These are phyloP conservation scores for Luffa aegyptiaca DNA, from an alignment of 306 rosid species.

Conservation along the genomic window DNA sequence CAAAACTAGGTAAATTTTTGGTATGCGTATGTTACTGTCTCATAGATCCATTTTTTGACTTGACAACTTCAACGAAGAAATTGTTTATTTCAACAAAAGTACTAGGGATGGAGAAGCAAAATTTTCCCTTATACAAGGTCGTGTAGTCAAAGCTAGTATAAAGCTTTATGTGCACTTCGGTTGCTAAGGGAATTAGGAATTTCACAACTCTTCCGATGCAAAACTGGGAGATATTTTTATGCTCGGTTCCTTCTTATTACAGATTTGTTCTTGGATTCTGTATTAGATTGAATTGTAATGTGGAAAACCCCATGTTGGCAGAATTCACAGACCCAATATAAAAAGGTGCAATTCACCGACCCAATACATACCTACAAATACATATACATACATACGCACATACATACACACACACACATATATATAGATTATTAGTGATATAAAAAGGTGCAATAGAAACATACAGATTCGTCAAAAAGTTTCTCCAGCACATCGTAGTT, in stretches of 20 bases:
- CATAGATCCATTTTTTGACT: no score
- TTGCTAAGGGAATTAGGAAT: background rate
- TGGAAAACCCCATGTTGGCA: background rate
- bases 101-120: background rate
- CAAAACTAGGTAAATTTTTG: no score
- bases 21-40: no score
- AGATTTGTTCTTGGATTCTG: background rate
- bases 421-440: background rate
- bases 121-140: no score
- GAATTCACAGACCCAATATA: background rate
- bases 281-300: background rate
- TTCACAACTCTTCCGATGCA: background rate
- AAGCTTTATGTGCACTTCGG: no score
- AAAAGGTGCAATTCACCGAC: background rate
- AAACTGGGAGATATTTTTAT: background rate
- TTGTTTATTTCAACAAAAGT: no score
- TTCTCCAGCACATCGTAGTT: constrained; percentile 42
- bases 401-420: no score
- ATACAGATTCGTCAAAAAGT: constrained; percentile 25
- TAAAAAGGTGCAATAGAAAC: background rate
- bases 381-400: no score
- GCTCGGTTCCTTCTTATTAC: background rate
- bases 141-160: background rate
- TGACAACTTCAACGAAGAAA: no score
- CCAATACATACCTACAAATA: no score